Percentiles rank a stretch among this genome's conserved stretches.
These are phyloP conservation scores for Saccharomycopsis hybrid DNA, from an alignment of 1,139 yeast species.

Conservation along the genomic window DNA sequence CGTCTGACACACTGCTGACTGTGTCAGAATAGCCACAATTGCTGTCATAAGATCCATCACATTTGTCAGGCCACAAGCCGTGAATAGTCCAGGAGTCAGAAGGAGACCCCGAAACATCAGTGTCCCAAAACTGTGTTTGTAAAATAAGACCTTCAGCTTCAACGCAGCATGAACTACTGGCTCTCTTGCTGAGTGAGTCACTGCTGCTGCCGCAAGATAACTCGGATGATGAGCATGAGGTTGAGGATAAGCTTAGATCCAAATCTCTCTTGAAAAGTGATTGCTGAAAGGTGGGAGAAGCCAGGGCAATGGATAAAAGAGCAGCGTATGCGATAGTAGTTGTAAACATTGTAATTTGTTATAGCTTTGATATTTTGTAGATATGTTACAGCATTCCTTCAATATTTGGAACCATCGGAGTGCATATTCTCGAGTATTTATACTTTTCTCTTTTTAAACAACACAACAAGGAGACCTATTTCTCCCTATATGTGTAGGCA, in stretches of 20 bases:
- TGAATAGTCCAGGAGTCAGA: constrained; percentile 74
- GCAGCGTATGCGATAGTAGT: no score
- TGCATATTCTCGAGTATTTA: no score
- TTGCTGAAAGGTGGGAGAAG: no score
- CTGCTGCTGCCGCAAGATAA: constrained; percentile 12
- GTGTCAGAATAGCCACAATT: constrained; percentile 64
- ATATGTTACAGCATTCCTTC: no score
- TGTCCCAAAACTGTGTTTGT: constrained; percentile 94
- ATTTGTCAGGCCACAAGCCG: constrained; percentile 82
- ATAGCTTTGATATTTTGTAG: no score
- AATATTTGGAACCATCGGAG: no score
- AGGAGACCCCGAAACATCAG: constrained; percentile 74
- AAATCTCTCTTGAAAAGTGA: constrained; percentile 16
- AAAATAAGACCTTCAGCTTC: constrained; percentile 79
- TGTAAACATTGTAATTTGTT: no score
- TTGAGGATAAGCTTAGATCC: constrained; percentile 5
- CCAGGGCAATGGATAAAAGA: no score
- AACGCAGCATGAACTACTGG: constrained; percentile 79
- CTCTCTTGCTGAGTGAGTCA: no score
- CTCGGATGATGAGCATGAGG: constrained; percentile 8
- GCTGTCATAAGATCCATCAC: constrained; percentile 67
- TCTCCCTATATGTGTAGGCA: no score
- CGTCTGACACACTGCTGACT: constrained; percentile 45
- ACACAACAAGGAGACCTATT: no score
- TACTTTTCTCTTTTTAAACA: no score